Evolutionary conservation across 2,329 filamentous ascomycete genomes (phyloP), one percentile per base, ranked within the genome.

Genomic region (Sporothrix brunneoviolacea): DNA sequence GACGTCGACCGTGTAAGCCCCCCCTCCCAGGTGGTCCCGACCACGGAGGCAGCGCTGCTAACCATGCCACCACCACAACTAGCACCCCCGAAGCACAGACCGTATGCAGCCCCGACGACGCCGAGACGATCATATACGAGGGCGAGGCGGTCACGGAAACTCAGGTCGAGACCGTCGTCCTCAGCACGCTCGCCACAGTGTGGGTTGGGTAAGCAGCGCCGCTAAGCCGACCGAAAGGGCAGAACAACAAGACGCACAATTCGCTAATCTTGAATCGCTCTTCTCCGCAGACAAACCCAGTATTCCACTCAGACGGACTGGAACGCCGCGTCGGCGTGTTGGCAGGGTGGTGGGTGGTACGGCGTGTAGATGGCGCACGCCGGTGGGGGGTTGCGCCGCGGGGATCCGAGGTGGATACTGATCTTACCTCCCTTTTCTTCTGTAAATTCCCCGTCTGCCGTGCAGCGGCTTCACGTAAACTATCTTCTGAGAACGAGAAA

Each of bases 11-110:
- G 48, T 58, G 58, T 60, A 49, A 57, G 53, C 43, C 2, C 36
- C 27, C 12, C 13, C 4, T 9, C 7, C 19, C n/a, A 32, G 10
- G 4, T 15, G 22, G 16, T n/a, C n/a, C n/a, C 24, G 18, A 21
- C 28, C 9, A 4, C 9, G 16, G 8, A 27, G 21, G 18, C 12
- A 22, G 8, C 22, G 10, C 16, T 10, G 27, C 53, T 55, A 42
- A 56, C 45, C 16, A 50, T 24, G 13, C 13, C 28, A 4, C 36
- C 18, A 5, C 18, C 13, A 13, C n/a, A 27, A 40, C 22, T 9
- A 60, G 58, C 19, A 56, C 51, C 3, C 56, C 57, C 1, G 54
- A 57, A 4, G 52, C 55, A n/a, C 59, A 59, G 44, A 59, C 59
- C 3, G 54, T 59, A 4, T 61, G 58, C 50, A 47, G 57, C 18